A percentile compares a stretch with the other conserved stretches of the same genome.
Conservation (phyloP, 176 grass and related monocot genomes). For the Cymbopogon citratus region DNA sequence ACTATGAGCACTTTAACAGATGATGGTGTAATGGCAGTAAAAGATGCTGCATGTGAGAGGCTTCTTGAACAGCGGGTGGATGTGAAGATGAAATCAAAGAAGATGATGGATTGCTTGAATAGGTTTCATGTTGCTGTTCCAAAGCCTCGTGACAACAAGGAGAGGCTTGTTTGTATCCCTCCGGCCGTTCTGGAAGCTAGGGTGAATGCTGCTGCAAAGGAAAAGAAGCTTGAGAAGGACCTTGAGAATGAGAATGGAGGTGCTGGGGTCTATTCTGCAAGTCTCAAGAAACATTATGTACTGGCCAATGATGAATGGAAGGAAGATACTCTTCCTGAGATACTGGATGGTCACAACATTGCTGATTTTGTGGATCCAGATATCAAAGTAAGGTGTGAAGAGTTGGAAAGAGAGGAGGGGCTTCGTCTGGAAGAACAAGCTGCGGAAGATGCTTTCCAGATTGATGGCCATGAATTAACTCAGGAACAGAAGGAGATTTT, state of each 20-base stretch:
- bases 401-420: conserved; percentile 74
- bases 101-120: conserved; percentile 53
- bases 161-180: conserved; percentile 50
- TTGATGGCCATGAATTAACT: conserved; percentile 49
- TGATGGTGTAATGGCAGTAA: conserved; percentile 68
- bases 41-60: conserved; percentile 59
- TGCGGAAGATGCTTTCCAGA: conserved; percentile 42
- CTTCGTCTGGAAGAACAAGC: conserved; percentile 42
- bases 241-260: conserved; percentile 72
- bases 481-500: conserved; percentile 31
- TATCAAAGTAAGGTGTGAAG: conserved; percentile 60
- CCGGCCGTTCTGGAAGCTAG: conserved; percentile 39
- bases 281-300: conserved; percentile 62
- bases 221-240: conserved; percentile 69
- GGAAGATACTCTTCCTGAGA: conserved; percentile 52
- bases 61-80: conserved; percentile 60
- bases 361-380: conserved; percentile 78
- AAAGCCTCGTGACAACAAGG: conserved; percentile 72
- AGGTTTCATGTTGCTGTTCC: conserved; percentile 83
- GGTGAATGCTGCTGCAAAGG: conserved; percentile 37
- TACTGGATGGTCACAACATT: conserved; percentile 78
- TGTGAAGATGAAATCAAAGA: conserved; percentile 63
- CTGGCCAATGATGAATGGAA: conserved; percentile 76
- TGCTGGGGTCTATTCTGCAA: conserved; percentile 86
- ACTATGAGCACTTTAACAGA: conserved; percentile 83